phyloP scores from a whole-genome alignment of 768 basidiomycete genomes.

The Clavulina sp. region DNA sequence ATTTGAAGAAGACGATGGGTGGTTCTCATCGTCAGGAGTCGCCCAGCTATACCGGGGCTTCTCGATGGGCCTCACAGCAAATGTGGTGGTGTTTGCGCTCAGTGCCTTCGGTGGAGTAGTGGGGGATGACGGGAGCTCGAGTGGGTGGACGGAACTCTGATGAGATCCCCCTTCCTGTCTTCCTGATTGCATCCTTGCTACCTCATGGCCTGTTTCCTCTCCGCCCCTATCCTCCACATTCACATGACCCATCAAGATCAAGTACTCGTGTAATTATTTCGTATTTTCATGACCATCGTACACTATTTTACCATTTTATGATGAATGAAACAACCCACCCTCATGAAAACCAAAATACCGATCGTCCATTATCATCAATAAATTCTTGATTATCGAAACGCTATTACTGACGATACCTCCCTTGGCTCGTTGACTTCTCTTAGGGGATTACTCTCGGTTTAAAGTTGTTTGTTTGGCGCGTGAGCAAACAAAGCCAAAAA shows the following conservation, averaged over 20 bases:
- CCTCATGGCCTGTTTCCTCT: neutral
- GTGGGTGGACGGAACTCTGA: slow-evolving; percentile 11
- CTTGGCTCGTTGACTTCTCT: no score
- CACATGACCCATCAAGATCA: neutral
- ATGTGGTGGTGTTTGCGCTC: slow-evolving; percentile 11
- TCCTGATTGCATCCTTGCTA: neutral
- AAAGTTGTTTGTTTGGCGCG: neutral
- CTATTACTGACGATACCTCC: no score
- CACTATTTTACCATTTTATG: neutral
- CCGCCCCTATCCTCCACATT: neutral
- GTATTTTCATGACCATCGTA: neutral
- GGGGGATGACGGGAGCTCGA: neutral
- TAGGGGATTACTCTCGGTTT: neutral
- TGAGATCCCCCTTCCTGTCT: neutral
- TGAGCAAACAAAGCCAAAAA: neutral
- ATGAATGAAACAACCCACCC: neutral
- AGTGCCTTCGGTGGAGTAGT: slow-evolving; percentile 6
- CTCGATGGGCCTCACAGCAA: slow-evolving; percentile 10
- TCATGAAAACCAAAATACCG: neutral
- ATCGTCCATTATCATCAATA: neutral
- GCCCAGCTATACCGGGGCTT: slow-evolving; percentile 12
- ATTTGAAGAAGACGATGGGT: slow-evolving; percentile 1
- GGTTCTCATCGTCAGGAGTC: slow-evolving; percentile 1
- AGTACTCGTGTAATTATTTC: neutral
- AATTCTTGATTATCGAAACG: neutral